Percentiles rank a stretch among this genome's conserved stretches.
These are phyloP conservation scores for Nakaseomyces sp. DNA, from an alignment of 1,139 yeast species.

Conservation along the genomic window DNA sequence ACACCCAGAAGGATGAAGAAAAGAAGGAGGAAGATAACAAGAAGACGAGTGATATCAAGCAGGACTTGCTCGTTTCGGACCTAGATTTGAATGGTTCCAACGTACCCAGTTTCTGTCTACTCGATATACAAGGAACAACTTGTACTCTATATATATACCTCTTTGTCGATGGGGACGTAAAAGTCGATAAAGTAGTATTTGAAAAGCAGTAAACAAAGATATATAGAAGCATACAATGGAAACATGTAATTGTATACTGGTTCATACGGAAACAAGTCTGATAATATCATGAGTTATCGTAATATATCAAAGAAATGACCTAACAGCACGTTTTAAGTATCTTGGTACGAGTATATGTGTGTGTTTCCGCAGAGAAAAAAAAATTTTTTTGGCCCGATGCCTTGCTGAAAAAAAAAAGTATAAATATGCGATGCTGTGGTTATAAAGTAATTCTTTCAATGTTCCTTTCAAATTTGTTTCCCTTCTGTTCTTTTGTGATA, in stretches of 20 bases:
- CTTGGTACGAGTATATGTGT: no score
- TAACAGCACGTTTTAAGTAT: not conserved
- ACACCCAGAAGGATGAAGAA: conserved; percentile 13
- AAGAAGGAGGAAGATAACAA: conserved; percentile 10
- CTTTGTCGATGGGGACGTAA: conserved; percentile 69
- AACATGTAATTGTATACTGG: no score
- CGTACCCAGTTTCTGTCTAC: conserved; percentile 81
- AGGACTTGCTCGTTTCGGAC: conserved; percentile 1
- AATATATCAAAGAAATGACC: not conserved
- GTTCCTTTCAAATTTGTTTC: no score
- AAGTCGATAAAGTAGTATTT: conserved; percentile 83
- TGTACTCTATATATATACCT: conserved; percentile 85
- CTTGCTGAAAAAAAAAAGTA: not conserved
- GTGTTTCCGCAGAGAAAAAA: no score
- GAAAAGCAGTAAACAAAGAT: conserved; percentile 57
- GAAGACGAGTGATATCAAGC: not conserved
- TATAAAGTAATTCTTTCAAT: no score
- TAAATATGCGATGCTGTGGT: conserved; percentile 2
- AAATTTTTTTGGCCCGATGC: not conserved
- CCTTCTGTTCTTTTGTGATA: not conserved
- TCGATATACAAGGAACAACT: conserved; percentile 70
- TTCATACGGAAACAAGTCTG: no score
- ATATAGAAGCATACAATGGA: no score
- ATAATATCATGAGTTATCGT: no score
- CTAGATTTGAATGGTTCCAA: conserved; percentile 30